These are phyloP conservation scores for Linnemannia elongata DNA, from an alignment of 192 early-diverging fungal species.

Conservation along the genomic window DNA sequence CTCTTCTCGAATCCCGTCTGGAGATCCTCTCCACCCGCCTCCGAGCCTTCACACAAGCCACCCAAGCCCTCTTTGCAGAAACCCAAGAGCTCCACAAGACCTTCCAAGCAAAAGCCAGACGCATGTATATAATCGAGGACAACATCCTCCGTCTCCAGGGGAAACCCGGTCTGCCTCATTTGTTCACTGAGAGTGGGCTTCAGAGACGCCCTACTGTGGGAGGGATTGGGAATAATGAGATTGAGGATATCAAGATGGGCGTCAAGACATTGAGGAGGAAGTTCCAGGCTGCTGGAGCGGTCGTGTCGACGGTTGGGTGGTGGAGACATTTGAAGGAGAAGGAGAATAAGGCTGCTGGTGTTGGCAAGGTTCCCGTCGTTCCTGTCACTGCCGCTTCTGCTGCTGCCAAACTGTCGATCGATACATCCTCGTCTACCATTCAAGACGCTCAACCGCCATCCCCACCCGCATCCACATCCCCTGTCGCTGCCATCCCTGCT, in stretches of 20 bases:
- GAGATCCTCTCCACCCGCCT: conserved; percentile 33
- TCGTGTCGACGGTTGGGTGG: conserved; percentile 47
- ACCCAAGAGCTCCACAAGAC: conserved; percentile 15
- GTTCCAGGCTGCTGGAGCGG: conserved; percentile 45
- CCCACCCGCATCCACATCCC: background rate
- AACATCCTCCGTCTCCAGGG: conserved; percentile 44
- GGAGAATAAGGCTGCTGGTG: background rate
- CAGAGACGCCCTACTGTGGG: conserved; percentile 16
- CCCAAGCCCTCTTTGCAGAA: conserved; percentile 19
- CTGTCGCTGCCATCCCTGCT: background rate
- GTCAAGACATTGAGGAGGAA: conserved; percentile 53
- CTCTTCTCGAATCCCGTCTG: conserved; percentile 49
- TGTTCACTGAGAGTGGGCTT: conserved; percentile 16
- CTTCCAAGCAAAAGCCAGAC: conserved; percentile 25
- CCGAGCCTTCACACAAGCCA: conserved; percentile 2
- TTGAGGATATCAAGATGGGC: conserved; percentile 56
- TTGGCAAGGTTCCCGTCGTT: background rate
- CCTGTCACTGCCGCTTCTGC: background rate
- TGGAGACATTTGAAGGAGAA: conserved; percentile 55
- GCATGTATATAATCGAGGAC: conserved; percentile 43
- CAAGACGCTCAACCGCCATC: background rate
- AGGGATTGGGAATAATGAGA: conserved; percentile 27
- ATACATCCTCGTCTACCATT: conserved; percentile 2
- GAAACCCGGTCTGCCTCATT: conserved; percentile 46
- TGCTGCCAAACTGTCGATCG: conserved; percentile 13